Evolutionary conservation across 352 stramenopile genomes (phyloP).

Genomic region (Globisporangium lucens): DNA sequence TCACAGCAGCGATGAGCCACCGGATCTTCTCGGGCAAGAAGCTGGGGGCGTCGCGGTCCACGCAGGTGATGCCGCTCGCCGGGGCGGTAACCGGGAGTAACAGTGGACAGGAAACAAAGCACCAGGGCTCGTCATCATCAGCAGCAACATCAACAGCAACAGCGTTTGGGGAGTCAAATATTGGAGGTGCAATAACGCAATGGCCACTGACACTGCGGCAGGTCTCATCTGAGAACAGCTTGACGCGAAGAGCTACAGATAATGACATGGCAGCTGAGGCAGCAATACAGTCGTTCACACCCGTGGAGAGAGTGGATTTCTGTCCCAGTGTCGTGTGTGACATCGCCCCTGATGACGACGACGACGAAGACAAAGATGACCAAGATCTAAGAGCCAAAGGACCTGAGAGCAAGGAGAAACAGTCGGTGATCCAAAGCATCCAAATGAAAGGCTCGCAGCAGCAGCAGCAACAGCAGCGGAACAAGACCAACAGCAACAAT

Average conservation of each 20-base stretch:
- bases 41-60: slow-evolving; percentile 49
- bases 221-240: slow-evolving; percentile 28
- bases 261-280: not conserved
- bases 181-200: too few relatives aligned
- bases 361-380: slow-evolving; percentile 8
- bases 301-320: slow-evolving; percentile 13
- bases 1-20: slow-evolving; percentile 58
- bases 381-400: not conserved
- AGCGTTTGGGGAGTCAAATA: not conserved
- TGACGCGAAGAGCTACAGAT: slow-evolving; percentile 2
- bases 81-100: not conserved
- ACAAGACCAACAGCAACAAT: not conserved
- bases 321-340: slow-evolving; percentile 38
- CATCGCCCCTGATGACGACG: slow-evolving; percentile 22
- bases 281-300: slow-evolving; percentile 5
- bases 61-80: slow-evolving; percentile 52
- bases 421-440: slow-evolving; percentile 12
- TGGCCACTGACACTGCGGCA: slow-evolving; percentile 17
- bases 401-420: not conserved
- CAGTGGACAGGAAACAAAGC: not conserved
- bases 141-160: not conserved
- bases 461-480: not conserved
- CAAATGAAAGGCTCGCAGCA: slow-evolving; percentile 2
- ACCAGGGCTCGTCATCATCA: not conserved
- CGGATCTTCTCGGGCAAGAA: slow-evolving; percentile 56